Evolutionary conservation across 1,139 yeast genomes (phyloP).

Genomic region (Blastobotrys apis): DNA sequence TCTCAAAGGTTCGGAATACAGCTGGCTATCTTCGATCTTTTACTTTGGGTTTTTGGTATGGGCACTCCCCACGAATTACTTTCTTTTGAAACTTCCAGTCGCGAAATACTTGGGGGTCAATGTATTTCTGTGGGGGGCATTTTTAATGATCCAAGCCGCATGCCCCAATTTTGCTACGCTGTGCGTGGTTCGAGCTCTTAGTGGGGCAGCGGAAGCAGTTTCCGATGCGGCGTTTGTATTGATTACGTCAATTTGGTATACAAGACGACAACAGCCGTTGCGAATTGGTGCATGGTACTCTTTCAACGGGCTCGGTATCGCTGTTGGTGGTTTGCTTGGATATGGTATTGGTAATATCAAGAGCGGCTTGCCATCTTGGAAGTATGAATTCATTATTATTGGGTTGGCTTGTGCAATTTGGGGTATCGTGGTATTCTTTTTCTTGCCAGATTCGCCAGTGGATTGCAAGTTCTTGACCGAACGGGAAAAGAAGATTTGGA

Average conservation of each 20-base stretch:
- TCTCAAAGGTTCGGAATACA: conserved; percentile 40
- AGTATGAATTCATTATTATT: conserved; percentile 42
- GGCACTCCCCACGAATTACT: conserved; percentile 50
- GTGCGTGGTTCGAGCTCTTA: conserved; percentile 45
- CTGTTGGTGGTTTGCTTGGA: conserved; percentile 32
- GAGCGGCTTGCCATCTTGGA: conserved; percentile 24
- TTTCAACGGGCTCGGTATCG: conserved; percentile 34
- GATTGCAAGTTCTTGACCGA: conserved; percentile 49
- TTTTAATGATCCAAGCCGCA: conserved; percentile 47
- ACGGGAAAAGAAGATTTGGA: conserved; percentile 49
- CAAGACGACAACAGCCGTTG: conserved; percentile 46
- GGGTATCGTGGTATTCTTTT: conserved; percentile 44
- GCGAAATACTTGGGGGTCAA: conserved; percentile 47
- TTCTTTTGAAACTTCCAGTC: conserved; percentile 51
- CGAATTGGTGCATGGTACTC: conserved; percentile 34
- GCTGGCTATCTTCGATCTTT: conserved; percentile 60
- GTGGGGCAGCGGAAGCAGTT: conserved; percentile 55
- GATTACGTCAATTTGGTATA: conserved; percentile 54
- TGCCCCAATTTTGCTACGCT: conserved; percentile 47
- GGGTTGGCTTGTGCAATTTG: conserved; percentile 38
- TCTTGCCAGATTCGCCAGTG: conserved; percentile 53
- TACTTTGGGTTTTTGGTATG: conserved; percentile 50
- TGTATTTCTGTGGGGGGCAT: conserved; percentile 49
- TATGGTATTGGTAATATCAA: conserved; percentile 45
- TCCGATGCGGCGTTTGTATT: conserved; percentile 52